Conservation (phyloP, 805 yeast genomes). For the Schizosaccharomyces lindneri region DNA sequence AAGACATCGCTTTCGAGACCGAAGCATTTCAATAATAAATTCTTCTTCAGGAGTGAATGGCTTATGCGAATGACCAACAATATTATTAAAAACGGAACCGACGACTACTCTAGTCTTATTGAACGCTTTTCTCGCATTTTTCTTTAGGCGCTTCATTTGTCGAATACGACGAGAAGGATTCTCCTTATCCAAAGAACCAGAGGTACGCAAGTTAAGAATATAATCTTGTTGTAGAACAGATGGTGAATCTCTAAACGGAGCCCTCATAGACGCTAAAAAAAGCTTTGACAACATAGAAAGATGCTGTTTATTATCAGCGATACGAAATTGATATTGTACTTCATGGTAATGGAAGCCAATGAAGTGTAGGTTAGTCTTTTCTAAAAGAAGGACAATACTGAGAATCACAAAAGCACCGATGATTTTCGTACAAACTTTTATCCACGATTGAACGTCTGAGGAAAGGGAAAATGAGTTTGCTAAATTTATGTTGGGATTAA, state of each 20-base stretch:
- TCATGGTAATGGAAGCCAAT: conserved; percentile 18
- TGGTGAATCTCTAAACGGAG: conserved; percentile 14
- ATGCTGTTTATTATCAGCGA: conserved; percentile 15
- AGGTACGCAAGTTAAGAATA: neutral
- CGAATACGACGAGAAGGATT: neutral
- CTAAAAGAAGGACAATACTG: conserved; percentile 15
- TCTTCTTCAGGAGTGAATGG: neutral
- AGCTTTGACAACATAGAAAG: conserved; percentile 12
- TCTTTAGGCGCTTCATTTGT: neutral
- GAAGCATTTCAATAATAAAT: conserved; percentile 15
- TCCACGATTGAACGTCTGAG: conserved; percentile 13
- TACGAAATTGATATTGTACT: conserved; percentile 17
- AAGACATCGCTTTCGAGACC: conserved; percentile 10
- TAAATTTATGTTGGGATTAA: neutral
- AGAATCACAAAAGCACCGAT: conserved; percentile 16
- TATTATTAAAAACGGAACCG: conserved; percentile 3
- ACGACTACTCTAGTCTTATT: conserved; percentile 5
- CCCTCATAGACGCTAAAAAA: conserved; percentile 13
- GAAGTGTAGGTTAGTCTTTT: conserved; percentile 16
- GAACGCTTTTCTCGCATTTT: conserved; percentile 4
- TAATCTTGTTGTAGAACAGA: conserved; percentile 17
- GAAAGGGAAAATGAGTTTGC: too few relatives aligned
- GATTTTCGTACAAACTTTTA: conserved; percentile 12
- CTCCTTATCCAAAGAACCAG: neutral
- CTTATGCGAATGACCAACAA: neutral